Percentiles rank a stretch among this genome's conserved stretches.
phyloP scores from a whole-genome alignment of 495 filamentous ascomycete genomes.

The Hypoxylon trugodes region DNA sequence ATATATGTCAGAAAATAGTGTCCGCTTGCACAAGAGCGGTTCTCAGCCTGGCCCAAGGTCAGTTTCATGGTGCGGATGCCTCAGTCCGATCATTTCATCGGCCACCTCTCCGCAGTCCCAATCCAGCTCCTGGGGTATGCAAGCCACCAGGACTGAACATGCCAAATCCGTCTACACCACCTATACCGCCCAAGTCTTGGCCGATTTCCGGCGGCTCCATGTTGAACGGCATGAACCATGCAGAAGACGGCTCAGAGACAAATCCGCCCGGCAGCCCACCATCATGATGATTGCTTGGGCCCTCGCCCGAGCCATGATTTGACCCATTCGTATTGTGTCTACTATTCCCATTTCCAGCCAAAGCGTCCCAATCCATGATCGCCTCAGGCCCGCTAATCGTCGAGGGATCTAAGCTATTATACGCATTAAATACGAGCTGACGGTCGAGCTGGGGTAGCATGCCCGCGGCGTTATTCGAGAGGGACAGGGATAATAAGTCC shows the following conservation, averaged over 20 bases:
- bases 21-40: not conserved
- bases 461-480: slow-evolving; percentile 50
- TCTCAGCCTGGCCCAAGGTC: not conserved
- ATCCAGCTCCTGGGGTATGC: slow-evolving; percentile 30
- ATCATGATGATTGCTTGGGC: slow-evolving; percentile 30
- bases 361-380: slow-evolving; percentile 45
- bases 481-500: slow-evolving; percentile 53
- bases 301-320: slow-evolving; percentile 57
- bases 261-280: slow-evolving; percentile 41
- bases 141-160: slow-evolving; percentile 50
- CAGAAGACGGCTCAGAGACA: slow-evolving; percentile 65
- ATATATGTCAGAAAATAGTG: slow-evolving; percentile 10
- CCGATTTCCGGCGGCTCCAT: slow-evolving; percentile 75
- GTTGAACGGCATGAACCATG: slow-evolving; percentile 97
- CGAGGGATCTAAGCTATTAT: slow-evolving; percentile 67
- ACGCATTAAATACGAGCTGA: slow-evolving; percentile 81
- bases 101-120: slow-evolving; percentile 38
- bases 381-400: slow-evolving; percentile 45
- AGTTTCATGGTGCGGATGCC: not conserved
- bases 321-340: slow-evolving; percentile 65
- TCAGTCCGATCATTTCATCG: slow-evolving; percentile 17
- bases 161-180: slow-evolving; percentile 50
- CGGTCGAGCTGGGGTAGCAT: slow-evolving; percentile 73
- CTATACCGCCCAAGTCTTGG: slow-evolving; percentile 56
- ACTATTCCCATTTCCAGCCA: slow-evolving; percentile 35